Evolutionary conservation across 352 stramenopile genomes (phyloP).

Genomic region (Chrysophaeum taylorii): DNA sequence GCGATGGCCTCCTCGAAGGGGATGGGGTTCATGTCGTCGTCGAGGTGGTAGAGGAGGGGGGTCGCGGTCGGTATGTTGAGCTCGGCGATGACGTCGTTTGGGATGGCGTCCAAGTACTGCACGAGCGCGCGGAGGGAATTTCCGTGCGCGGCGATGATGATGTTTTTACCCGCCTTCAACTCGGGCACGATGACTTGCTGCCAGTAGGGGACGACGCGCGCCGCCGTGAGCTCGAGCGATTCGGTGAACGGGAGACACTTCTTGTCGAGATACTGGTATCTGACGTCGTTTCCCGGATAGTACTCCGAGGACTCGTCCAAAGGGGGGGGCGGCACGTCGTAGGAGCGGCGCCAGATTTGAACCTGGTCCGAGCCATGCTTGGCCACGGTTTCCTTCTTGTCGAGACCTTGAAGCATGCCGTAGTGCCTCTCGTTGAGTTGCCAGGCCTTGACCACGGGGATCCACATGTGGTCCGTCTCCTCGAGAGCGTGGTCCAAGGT

Average conservation of each 20-base stretch:
- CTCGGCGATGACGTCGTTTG: constrained; percentile 85
- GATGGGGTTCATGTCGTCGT: constrained; percentile 92
- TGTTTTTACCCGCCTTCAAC: constrained; percentile 83
- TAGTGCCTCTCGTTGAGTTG: constrained; percentile 98
- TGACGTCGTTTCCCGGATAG: constrained; percentile 56
- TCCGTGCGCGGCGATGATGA: constrained; percentile 92
- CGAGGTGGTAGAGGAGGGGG: constrained; percentile 66
- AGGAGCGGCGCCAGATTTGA: constrained; percentile 63
- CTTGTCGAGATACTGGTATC: constrained; percentile 49
- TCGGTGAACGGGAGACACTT: constrained; percentile 74
- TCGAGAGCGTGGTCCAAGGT: constrained; percentile 92
- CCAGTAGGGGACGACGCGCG: constrained; percentile 90
- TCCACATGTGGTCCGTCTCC: constrained; percentile 92
- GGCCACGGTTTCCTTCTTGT: constrained; percentile 97
- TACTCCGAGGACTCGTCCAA: constrained; percentile 57
- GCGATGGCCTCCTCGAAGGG: constrained; percentile 78
- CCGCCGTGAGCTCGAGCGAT: constrained; percentile 79
- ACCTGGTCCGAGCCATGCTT: constrained; percentile 96
- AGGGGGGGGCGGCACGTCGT: constrained; percentile 89
- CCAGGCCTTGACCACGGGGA: constrained; percentile 72
- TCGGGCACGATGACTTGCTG: constrained; percentile 81
- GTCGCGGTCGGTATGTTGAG: constrained; percentile 92
- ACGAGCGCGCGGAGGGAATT: constrained; percentile 95
- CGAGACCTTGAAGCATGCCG: constrained; percentile 88
- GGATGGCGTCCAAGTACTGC: constrained; percentile 95